Evolutionary conservation across 306 rosid species (phyloP).

Genomic region (Biancaea sappan): DNA sequence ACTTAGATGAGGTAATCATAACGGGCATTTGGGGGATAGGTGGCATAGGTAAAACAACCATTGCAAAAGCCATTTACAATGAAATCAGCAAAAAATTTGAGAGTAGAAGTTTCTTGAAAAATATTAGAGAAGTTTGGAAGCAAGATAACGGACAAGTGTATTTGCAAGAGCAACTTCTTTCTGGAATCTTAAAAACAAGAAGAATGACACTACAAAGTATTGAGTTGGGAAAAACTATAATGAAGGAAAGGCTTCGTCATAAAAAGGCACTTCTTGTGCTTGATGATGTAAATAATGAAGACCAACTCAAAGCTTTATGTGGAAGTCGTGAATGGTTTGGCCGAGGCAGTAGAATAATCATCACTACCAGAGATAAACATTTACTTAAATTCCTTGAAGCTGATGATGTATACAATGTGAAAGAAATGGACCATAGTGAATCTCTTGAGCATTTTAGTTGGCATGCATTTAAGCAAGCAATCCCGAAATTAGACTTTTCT

Average conservation of each 20-base stretch:
- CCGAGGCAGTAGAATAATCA: not conserved
- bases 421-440: no score
- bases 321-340: not conserved
- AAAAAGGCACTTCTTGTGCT: not conserved
- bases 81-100: not conserved
- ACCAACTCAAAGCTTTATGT: not conserved
- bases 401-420: not conserved
- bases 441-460: not conserved
- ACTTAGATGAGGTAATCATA: not conserved
- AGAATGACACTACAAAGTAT: not conserved
- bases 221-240: not conserved
- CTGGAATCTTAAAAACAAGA: not conserved
- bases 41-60: not conserved
- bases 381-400: not conserved
- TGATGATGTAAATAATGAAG: not conserved
- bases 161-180: not conserved
- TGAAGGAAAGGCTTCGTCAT: not conserved
- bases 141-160: not conserved
- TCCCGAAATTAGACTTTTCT: not conserved
- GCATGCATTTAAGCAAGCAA: not conserved
- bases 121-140: not conserved
- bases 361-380: not conserved
- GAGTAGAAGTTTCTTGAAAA: not conserved
- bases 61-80: not conserved
- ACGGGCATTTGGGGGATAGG: not conserved